Percentiles rank a stretch among this genome's conserved stretches.
Conservation (phyloP, 2,329 filamentous ascomycete genomes). For the Sporothrix protearum region DNA sequence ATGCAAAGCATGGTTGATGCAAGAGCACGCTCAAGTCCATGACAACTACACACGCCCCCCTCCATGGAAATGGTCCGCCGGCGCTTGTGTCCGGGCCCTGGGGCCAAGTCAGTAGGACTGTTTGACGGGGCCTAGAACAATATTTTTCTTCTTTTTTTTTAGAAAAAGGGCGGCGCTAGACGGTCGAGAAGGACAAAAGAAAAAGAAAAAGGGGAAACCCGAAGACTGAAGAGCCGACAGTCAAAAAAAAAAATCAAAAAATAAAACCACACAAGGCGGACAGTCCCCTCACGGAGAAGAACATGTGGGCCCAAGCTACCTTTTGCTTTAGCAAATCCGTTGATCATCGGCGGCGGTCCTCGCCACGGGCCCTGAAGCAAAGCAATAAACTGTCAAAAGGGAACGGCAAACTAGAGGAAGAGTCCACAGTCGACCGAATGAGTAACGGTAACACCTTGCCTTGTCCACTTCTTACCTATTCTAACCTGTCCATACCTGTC, state of each 20-base stretch:
- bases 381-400: too few relatives aligned
- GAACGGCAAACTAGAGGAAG: too few relatives aligned
- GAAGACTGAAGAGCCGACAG: background rate
- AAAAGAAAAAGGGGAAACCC: background rate
- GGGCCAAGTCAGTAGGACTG: background rate
- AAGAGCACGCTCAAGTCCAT: background rate
- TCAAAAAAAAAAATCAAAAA: background rate
- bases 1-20: slow-evolving; percentile 6
- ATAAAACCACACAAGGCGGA: background rate
- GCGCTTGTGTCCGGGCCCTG: background rate
- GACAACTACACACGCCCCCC: background rate
- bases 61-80: background rate
- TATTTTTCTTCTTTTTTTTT: too few relatives aligned
- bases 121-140: slow-evolving; percentile 1
- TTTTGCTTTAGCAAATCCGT: background rate
- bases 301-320: background rate
- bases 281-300: background rate
- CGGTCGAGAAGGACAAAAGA: background rate
- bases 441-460: background rate
- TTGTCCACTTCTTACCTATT: background rate
- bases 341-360: background rate
- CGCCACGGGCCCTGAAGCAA: background rate
- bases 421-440: background rate
- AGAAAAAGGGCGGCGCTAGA: background rate
- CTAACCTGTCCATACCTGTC: background rate